Evolutionary conservation across 345 rosid species (phyloP).

Genomic region (Euphorbia peplus): DNA sequence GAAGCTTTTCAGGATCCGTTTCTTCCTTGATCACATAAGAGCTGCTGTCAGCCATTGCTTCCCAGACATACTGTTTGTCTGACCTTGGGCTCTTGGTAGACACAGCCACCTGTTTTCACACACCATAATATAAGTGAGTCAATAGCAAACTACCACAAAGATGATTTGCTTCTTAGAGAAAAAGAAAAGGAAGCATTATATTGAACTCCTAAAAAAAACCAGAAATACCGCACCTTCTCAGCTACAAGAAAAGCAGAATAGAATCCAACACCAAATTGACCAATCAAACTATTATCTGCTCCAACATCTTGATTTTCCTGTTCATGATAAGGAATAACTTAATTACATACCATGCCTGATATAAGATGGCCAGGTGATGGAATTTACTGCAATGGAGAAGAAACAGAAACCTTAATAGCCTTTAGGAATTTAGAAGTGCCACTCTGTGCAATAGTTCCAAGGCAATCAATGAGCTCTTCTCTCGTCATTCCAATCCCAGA

Average conservation of each 20-base stretch:
- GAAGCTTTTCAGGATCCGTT: constrained; percentile 69
- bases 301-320: constrained; percentile 94
- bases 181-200: background rate
- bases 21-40: constrained; percentile 85
- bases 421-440: constrained; percentile 93
- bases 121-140: constrained; percentile 7
- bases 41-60: constrained; percentile 83
- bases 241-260: constrained; percentile 98
- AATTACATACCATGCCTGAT: background rate
- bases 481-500: constrained; percentile 99
- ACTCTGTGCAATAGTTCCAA: constrained; percentile 99
- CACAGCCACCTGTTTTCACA: constrained; percentile 66
- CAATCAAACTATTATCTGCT: constrained; percentile 81
- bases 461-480: constrained; percentile 92
- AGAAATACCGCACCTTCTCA: constrained; percentile 56
- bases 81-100: constrained; percentile 95
- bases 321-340: constrained; percentile 1
- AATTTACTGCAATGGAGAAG: background rate
- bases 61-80: constrained; percentile 96
- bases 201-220: background rate
- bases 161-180: background rate
- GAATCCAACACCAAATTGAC: constrained; percentile 99
- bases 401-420: constrained; percentile 69
- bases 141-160: constrained; percentile 8
- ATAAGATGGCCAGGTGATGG: background rate